Percentiles rank a stretch among this genome's conserved stretches.
phyloP scores from a whole-genome alignment of 2,329 filamentous ascomycete genomes.

The Myotisia sp. region DNA sequence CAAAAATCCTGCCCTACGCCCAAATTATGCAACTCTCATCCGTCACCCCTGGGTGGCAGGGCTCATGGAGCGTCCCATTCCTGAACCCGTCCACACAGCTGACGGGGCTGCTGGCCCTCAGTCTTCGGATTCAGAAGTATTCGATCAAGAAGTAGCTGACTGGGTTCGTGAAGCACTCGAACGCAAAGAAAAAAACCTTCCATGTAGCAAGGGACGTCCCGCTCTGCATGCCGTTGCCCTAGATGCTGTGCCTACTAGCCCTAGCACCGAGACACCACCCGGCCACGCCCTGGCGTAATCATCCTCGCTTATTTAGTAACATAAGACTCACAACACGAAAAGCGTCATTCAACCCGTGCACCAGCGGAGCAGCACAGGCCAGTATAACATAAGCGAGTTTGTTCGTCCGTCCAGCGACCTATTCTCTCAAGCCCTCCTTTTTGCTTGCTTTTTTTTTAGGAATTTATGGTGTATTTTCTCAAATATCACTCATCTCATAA shows the following conservation, averaged over 20 bases:
- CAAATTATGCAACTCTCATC: slow-evolving; percentile 81
- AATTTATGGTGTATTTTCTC: too few relatives aligned
- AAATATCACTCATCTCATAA: too few relatives aligned
- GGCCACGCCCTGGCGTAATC: slow-evolving; percentile 5
- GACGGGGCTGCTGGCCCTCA: slow-evolving; percentile 33
- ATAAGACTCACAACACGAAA: too few relatives aligned
- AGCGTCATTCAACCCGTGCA: too few relatives aligned
- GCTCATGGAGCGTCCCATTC: slow-evolving; percentile 61
- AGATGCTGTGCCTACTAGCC: slow-evolving; percentile 46
- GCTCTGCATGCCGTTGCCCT: slow-evolving; percentile 78
- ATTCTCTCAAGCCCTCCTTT: too few relatives aligned
- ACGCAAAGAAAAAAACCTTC: slow-evolving; percentile 46
- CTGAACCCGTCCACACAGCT: slow-evolving; percentile 52
- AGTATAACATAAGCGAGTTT: too few relatives aligned
- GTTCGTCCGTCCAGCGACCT: too few relatives aligned
- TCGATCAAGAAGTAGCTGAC: slow-evolving; percentile 68
- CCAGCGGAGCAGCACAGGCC: too few relatives aligned
- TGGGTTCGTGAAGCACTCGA: slow-evolving; percentile 69
- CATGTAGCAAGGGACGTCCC: slow-evolving; percentile 48
- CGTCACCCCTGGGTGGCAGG: slow-evolving; percentile 76
- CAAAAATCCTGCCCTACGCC: slow-evolving; percentile 81
- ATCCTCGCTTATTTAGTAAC: too few relatives aligned
- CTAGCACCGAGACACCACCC: slow-evolving; percentile 19
- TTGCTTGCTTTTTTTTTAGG: too few relatives aligned
- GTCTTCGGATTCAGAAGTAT: slow-evolving; percentile 32